These are phyloP conservation scores for Saccharomyces pastorianus DNA, from an alignment of 1,139 yeast genomes.

Conservation along the genomic window DNA sequence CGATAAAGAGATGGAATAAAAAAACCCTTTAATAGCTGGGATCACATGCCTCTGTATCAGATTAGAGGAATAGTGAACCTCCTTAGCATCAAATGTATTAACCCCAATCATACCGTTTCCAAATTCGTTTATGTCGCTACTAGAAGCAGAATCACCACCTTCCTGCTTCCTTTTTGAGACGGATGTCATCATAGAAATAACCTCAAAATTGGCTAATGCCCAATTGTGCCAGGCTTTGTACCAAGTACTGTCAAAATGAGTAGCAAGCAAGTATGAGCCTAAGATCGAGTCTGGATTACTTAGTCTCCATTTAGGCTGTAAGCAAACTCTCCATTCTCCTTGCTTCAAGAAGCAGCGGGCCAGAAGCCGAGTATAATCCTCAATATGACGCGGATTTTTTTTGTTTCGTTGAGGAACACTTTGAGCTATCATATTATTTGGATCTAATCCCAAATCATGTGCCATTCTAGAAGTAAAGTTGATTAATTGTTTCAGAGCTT, in stretches of 20 bases:
- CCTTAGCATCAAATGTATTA: conserved; percentile 18
- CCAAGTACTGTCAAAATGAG: conserved; percentile 90
- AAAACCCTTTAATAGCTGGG: conserved; percentile 92
- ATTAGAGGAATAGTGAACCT: conserved; percentile 41
- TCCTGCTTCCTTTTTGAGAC: conserved; percentile 29
- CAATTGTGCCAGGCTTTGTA: conserved; percentile 99
- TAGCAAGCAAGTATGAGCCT: conserved; percentile 87
- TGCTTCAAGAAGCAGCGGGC: conserved; percentile 95
- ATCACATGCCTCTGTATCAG: conserved; percentile 78
- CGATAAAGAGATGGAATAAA: conserved; percentile 86
- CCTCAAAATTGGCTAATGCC: conserved; percentile 97
- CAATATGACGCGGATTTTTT: conserved; percentile 74
- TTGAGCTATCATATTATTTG: conserved; percentile 76
- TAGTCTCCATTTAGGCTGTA: conserved; percentile 71
- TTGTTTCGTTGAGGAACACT: conserved; percentile 36
- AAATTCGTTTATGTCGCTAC: not conserved
- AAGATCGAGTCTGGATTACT: conserved; percentile 61
- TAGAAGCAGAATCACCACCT: conserved; percentile 14
- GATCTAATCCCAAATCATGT: conserved; percentile 71
- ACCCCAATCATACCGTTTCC: conserved; percentile 21
- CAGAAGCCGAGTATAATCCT: conserved; percentile 74
- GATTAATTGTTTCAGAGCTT: conserved; percentile 76
- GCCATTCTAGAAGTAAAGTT: conserved; percentile 91
- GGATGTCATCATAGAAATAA: conserved; percentile 59
- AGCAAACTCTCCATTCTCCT: conserved; percentile 94